Evolutionary conservation across 2,329 filamentous ascomycete species (phyloP), one percentile per base, ranked within the genome.

Genomic region (Colletotrichum orbiculare): DNA sequence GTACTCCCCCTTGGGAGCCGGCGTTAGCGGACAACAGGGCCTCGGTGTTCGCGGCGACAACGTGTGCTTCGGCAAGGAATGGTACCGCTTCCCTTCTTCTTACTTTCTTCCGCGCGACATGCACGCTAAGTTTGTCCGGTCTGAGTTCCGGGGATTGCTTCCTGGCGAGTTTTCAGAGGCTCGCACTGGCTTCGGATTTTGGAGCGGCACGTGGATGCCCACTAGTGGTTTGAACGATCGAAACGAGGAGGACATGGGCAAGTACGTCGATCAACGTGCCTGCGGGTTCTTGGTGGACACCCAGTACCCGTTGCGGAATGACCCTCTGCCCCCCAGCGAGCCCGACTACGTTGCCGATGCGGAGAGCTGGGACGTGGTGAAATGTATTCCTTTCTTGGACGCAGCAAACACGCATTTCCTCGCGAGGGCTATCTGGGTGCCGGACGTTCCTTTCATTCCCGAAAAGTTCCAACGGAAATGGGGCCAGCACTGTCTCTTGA

Each of bases 11-110:
- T 82, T 98, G 1, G 83, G 89, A 60, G 84, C 86, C 17, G 79
- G 79, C 12, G 75, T 80, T 1, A 66, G 60, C 25, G 72, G 83
- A 17, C 72, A 83, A 12, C 72, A 80, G 8, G 84, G 81, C 1
- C 70, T 91, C 6, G 85, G 87, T 2, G 77, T 80, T 0, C 75
- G 80, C 2, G 91, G 89, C 13, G 90, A 93, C 68, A 89, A 84
- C 15, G 87, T 99, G 3, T 99, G 96, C 76, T 87, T 97, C 43
- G 94, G 93, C 35, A 99, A 98, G 75, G 96, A 99, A 75, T 99
- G 96, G 96, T 97, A 99, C 77, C 92, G 96, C 41, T 98, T 97
- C 74, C 95, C 96, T 2, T 95, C 92, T 1, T 96, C 94, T 0
- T 98, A 94, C 80, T 94, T 96, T 75, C 83, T 99, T 3, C 95